Base-by-base conservation (phyloP, 371 early-diverging fungal species). In the Capillidium rhysosporum region DNA sequence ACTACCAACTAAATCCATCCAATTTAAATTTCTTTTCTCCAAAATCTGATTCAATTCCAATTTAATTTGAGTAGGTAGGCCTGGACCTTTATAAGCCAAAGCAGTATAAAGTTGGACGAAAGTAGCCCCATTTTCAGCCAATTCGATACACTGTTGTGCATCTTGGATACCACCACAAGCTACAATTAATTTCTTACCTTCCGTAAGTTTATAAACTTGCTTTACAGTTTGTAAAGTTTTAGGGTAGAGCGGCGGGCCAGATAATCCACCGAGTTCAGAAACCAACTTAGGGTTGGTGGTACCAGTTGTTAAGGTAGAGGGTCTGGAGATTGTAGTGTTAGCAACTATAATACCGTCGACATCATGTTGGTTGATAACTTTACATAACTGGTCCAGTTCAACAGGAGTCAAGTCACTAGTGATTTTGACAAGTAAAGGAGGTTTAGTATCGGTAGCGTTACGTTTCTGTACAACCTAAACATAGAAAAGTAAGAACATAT, bases 81-180 rank as follows among this genome's bases (percentile, higher is more conserved):
- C 34, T 7, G 84, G 85, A 12, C 90, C 88, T 25, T 75, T 67
- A 49, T 72, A 80, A 21, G 67, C 70, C 65, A 88, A 64, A 51
- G 64, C 67, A 31, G 85, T 80, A 65, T 86, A 88, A 16, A 88
- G 46, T 65, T 89, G 89, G 2, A 87, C 79, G 49, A 71, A 59
- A 25, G 72, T 68, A 16, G 89, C 89, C 2, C 90, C 90, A 1
- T 86, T 84, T 30, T 59, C 58, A n/a, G 75, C 84, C 62, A 75
- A 85, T 28, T 67, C 75, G 24, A 88, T 30, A 0, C 78, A 86
- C 52, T 89, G 86, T 29, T 73, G 66, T 16, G 74, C 89, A 16
- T 65, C 65, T n/a, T 64, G 45, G 52, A 89, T 75, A 49, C 90
- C 90, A 31, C 90, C 90, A 59, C 88, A 87, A 1, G 86, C 89